A percentile compares a stretch with the other conserved stretches of the same genome.
Evolutionary conservation across 2,329 filamentous ascomycete species (phyloP).

Genomic region (Phialophora verrucosa): DNA sequence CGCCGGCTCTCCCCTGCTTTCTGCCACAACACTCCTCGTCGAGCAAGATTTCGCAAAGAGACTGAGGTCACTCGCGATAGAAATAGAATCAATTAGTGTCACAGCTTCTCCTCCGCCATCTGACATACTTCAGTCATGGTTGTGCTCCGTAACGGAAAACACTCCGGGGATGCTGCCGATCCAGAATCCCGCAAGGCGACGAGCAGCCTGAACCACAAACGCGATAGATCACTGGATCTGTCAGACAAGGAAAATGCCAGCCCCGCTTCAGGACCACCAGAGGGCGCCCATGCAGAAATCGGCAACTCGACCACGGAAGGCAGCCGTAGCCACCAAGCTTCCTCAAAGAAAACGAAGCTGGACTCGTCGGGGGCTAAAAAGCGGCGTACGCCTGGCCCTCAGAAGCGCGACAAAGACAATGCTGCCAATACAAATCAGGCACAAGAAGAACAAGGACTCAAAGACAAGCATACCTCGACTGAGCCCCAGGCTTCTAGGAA

Average conservation of each 20-base stretch:
- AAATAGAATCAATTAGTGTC: background rate
- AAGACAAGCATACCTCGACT: background rate
- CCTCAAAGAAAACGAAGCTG: background rate
- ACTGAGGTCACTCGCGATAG: background rate
- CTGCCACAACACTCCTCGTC: background rate
- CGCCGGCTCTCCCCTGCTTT: background rate
- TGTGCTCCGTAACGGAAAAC: slow-evolving; percentile 1
- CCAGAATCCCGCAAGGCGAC: background rate
- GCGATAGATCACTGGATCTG: background rate
- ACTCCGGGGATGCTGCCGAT: background rate
- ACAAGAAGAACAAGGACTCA: background rate
- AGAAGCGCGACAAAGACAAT: background rate
- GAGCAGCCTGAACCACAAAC: background rate
- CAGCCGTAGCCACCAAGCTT: background rate
- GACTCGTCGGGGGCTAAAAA: background rate
- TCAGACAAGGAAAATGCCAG: background rate
- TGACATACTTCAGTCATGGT: background rate
- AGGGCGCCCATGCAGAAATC: background rate
- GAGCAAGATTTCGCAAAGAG: background rate
- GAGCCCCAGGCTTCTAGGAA: background rate
- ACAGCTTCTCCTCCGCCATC: background rate
- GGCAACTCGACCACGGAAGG: background rate
- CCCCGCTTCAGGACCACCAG: background rate
- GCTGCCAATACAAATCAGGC: background rate
- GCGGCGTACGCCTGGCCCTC: background rate